Evolutionary conservation across 1,139 yeast species (phyloP), one percentile per base, ranked within the genome.

Genomic region (Suhomyces taliae): DNA sequence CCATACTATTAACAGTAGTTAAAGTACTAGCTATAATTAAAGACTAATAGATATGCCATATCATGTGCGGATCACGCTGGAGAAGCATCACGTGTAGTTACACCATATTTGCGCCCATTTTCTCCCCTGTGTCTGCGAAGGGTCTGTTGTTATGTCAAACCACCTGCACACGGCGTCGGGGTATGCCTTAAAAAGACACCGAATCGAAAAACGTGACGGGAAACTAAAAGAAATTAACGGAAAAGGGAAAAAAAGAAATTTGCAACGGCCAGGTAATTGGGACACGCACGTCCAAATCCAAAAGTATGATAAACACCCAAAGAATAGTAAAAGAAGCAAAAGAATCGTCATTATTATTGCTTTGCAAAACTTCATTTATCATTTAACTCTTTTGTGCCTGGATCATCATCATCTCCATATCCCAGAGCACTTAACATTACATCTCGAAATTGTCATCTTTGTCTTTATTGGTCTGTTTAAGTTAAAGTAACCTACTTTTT

Each of bases 191-290:
- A 8, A 7, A 4, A 38, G 11, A 27, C 6, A 4, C 15, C 26
- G 27, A 34, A 33, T 7, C 27, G 27, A 34, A 40, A 40, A 32
- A 34, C 42, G 40, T 38, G 36, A 39, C 41, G 44, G 39, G 39
- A 32, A 24, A 8, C 12, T 31, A 43, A 46, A 46, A 46, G 44
- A 37, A 46, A 46, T 40, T 43, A 40, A 42, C 42, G 48, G 46
- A 44, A 35, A 37, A 37, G 39, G 37, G 24, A 37, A 37, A 37
- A 46, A 46, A 46, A 46, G 49, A 38, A 46, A 46, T 46, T 43
- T 40, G 44, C 44, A 46, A 46, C 49, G 49, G 49, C 46, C 46
- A 31, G 46, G 40, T 38, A 34, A 41, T 35, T 37, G 45, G 49
- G 27, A 24, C 27, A 34, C 35, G 46, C 49, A 46, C 49, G 43